Evolutionary conservation across 495 filamentous ascomycete genomes (phyloP).

Genomic region (Aspergillus heteromorphus): DNA sequence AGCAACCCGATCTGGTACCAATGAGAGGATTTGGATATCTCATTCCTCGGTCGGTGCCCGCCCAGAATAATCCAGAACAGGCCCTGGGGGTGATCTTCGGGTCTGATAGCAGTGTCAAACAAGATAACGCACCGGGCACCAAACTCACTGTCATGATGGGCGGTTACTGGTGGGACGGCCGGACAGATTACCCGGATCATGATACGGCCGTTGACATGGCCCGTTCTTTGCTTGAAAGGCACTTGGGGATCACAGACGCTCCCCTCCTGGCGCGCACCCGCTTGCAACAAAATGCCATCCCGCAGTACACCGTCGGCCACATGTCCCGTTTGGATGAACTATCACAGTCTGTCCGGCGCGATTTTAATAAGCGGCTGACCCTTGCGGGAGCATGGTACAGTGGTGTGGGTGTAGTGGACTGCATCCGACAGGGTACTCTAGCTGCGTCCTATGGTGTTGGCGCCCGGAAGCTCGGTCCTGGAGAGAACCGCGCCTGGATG

Average conservation of each 20-base stretch:
- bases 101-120: slow-evolving; percentile 54
- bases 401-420: slow-evolving; percentile 60
- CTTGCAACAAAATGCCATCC: slow-evolving; percentile 75
- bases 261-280: slow-evolving; percentile 52
- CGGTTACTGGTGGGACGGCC: slow-evolving; percentile 83
- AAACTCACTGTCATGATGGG: slow-evolving; percentile 95
- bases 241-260: slow-evolving; percentile 61
- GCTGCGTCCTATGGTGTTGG: slow-evolving; percentile 32
- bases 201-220: slow-evolving; percentile 65
- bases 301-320: slow-evolving; percentile 83
- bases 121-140: slow-evolving; percentile 58
- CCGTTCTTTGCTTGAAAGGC: slow-evolving; percentile 58
- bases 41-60: slow-evolving; percentile 65
- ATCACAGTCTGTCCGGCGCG: slow-evolving; percentile 45
- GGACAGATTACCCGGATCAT: slow-evolving; percentile 50
- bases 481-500: slow-evolving; percentile 15
- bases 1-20: slow-evolving; percentile 54
- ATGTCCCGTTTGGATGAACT: slow-evolving; percentile 53
- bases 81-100: slow-evolving; percentile 92
- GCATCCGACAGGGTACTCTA: slow-evolving; percentile 44
- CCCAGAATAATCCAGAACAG: slow-evolving; percentile 71
- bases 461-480: slow-evolving; percentile 23
- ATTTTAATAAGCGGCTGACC: slow-evolving; percentile 59
- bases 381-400: slow-evolving; percentile 78
- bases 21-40: slow-evolving; percentile 85